Evolutionary conservation across 495 filamentous ascomycete species (phyloP).

Genomic region (Podospora appendiculata): DNA sequence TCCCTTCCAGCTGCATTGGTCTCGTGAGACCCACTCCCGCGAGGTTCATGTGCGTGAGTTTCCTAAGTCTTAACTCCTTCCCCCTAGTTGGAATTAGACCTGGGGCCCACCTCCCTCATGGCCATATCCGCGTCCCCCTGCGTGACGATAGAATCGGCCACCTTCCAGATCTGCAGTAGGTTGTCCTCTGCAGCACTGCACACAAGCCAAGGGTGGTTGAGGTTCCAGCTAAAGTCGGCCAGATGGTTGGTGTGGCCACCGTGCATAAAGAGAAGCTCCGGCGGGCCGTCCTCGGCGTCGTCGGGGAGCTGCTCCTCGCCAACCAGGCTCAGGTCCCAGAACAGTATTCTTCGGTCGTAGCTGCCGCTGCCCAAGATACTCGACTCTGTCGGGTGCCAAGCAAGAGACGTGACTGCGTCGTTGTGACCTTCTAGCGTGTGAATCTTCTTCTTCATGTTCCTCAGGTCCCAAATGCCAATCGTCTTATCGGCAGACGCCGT

Average conservation of each 20-base stretch:
- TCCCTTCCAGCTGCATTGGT: too few relatives aligned
- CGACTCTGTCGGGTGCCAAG: slow-evolving; percentile 88
- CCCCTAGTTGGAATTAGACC: slow-evolving; percentile 15
- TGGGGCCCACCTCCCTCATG: slow-evolving; percentile 62
- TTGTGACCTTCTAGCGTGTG: slow-evolving; percentile 79
- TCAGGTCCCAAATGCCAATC: slow-evolving; percentile 90
- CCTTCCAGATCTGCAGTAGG: slow-evolving; percentile 91
- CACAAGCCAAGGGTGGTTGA: slow-evolving; percentile 90
- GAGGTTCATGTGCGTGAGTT: too few relatives aligned
- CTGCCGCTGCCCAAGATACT: slow-evolving; percentile 82
- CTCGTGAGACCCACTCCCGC: too few relatives aligned
- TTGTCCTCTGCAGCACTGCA: slow-evolving; percentile 96
- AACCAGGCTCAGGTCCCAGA: slow-evolving; percentile 88
- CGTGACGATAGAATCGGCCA: slow-evolving; percentile 81
- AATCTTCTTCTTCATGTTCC: slow-evolving; percentile 77
- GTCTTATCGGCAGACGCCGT: slow-evolving; percentile 93
- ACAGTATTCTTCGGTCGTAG: slow-evolving; percentile 87
- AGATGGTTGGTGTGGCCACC: slow-evolving; percentile 96
- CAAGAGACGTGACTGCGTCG: slow-evolving; percentile 80
- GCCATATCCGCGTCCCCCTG: slow-evolving; percentile 72
- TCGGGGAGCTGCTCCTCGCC: slow-evolving; percentile 93
- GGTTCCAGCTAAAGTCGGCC: slow-evolving; percentile 95
- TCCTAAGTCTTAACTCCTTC: too few relatives aligned
- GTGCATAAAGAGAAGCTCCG: slow-evolving; percentile 98
- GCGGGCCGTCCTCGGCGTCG: slow-evolving; percentile 92